Conservation (phyloP, 345 rosid species). For the Eucalyptus pauciflora region DNA sequence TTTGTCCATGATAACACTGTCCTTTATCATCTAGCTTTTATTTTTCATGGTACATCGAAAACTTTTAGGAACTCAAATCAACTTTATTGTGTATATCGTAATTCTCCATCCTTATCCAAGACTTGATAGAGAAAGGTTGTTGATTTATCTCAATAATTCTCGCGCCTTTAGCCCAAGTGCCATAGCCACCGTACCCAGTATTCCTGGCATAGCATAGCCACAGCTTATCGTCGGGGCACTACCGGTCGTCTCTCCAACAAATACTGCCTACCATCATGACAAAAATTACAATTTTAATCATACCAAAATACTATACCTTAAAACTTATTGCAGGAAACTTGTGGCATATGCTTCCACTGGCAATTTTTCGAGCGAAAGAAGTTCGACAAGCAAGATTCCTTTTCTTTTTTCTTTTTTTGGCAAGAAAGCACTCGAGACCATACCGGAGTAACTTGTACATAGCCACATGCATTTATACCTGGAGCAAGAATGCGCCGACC, state of each 20-base stretch:
- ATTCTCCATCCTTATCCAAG: slow-evolving; percentile 93
- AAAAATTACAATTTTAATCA: neutral
- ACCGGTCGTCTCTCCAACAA: slow-evolving; percentile 95
- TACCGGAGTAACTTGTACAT: neutral
- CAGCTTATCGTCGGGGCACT: slow-evolving; percentile 58
- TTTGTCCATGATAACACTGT: neutral
- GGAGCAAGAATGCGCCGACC: neutral
- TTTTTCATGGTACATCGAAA: neutral
- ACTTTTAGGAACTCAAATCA: slow-evolving; percentile 11
- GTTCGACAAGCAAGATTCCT: neutral
- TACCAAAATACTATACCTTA: neutral
- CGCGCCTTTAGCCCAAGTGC: slow-evolving; percentile 73
- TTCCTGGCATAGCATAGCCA: slow-evolving; percentile 96
- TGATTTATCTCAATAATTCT: slow-evolving; percentile 64
- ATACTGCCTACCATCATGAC: slow-evolving; percentile 46
- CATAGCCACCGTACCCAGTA: slow-evolving; percentile 78
- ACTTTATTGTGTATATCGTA: slow-evolving; percentile 44
- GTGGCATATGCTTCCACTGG: neutral
- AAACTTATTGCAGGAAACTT: neutral
- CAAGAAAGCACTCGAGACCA: neutral
- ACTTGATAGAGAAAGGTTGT: slow-evolving; percentile 43
- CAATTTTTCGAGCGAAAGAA: neutral
- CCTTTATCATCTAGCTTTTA: neutral
- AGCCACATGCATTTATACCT: neutral
- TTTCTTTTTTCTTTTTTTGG: neutral